Evolutionary conservation across 768 basidiomycete species (phyloP).

Genomic region (Amanita muscaria): DNA sequence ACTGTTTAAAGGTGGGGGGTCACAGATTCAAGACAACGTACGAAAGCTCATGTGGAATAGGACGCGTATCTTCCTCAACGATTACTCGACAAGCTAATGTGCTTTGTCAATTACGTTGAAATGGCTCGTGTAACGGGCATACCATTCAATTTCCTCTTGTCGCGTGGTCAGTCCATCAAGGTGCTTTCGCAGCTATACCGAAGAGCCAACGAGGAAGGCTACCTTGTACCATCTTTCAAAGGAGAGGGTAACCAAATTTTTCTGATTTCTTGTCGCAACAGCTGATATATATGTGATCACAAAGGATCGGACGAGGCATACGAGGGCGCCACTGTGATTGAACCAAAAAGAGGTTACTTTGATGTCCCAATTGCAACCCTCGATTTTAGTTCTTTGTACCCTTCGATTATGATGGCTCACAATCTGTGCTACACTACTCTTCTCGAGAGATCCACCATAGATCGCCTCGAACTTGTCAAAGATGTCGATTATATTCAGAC

Average conservation of each 20-base stretch:
- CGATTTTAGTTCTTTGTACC: slow-evolving; percentile 97
- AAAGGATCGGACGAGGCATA: slow-evolving; percentile 91
- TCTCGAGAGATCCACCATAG: slow-evolving; percentile 72
- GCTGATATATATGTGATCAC: slow-evolving; percentile 2
- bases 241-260: slow-evolving; percentile 54
- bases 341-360: slow-evolving; percentile 93
- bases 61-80: slow-evolving; percentile 98
- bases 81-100: slow-evolving; percentile 96
- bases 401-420: slow-evolving; percentile 99
- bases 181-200: slow-evolving; percentile 94
- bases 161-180: slow-evolving; percentile 97
- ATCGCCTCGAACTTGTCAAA: slow-evolving; percentile 67
- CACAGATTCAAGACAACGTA: neutral
- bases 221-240: slow-evolving; percentile 80
- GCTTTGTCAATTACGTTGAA: slow-evolving; percentile 95
- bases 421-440: slow-evolving; percentile 97
- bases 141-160: slow-evolving; percentile 91
- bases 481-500: slow-evolving; percentile 91
- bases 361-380: slow-evolving; percentile 95
- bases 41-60: slow-evolving; percentile 28
- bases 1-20: slow-evolving; percentile 81
- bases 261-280: neutral
- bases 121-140: slow-evolving; percentile 99
- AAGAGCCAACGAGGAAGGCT: slow-evolving; percentile 85
- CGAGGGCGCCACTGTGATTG: slow-evolving; percentile 98